Base-by-base conservation (phyloP, 2,329 filamentous ascomycete genomes). In the Aspergillus ochraceus region DNA sequence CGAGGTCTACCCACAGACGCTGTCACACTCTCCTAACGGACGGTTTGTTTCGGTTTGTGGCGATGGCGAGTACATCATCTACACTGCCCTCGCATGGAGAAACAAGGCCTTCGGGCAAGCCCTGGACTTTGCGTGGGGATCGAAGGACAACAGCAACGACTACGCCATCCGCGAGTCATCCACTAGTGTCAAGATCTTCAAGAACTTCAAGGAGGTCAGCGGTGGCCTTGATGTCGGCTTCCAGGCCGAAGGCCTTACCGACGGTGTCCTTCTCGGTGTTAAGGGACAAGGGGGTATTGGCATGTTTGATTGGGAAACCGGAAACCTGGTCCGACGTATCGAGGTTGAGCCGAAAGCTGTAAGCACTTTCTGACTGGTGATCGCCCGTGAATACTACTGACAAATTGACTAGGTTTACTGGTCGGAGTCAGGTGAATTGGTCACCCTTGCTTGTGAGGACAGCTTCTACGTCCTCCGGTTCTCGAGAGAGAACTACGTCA, bases 1-100 rank as follows among this genome's bases (percentile, higher is more conserved):
- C 74, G 95, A 99, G 79, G 89, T 99, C 49, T 99, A 97, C 77
- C 95, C 95, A 1, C 93, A 97, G 73, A 96, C 92, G 0, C 84
- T 99, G 54, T 86, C 92, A 39, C 95, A 99, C 80, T 97, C 93
- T n/a, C 91, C 95, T 39, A 99, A 99, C 69, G 92, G 92, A 54
- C 88, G 92, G 61, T 95, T 95, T 67, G 91, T 95, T 52, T 90
- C 90, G 19, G 89, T 93, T 2, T 98, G 94, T 66, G 95, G 95
- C 66, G 95, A 99, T 74, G 95, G 95, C 63, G 95, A 99, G 78
- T 99, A 97, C 80, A 98, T 98, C 75, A 97, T 98, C 71, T 98
- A 98, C 81, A 98, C 95, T 29, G 93, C 95, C 58, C 84, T 98
- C 60, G 94, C 94, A 3, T 96, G 96, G 86, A 88, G 95, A 74